A percentile compares a stretch with the other conserved stretches of the same genome.
Evolutionary conservation across 176 grass and related monocot genomes (phyloP).

Genomic region (Zea luxurians): DNA sequence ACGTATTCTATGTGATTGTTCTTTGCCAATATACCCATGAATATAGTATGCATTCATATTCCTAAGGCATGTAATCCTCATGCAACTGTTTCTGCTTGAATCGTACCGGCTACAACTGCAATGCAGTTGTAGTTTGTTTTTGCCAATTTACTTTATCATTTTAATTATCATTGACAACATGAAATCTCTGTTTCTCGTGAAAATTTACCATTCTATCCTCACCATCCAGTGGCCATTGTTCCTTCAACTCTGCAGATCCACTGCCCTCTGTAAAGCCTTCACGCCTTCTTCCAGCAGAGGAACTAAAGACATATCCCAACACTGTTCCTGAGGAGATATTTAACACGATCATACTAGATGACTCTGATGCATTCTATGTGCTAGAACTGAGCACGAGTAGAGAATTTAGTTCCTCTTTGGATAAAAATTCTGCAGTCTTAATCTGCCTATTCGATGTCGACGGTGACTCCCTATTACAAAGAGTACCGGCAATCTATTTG

Average conservation of each 20-base stretch:
- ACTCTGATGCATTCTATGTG: constrained; percentile 66
- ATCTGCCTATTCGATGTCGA: constrained; percentile 64
- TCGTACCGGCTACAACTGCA: not conserved
- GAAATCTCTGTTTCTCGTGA: not conserved
- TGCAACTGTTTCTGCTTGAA: not conserved
- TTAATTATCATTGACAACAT: not conserved
- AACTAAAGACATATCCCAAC: constrained; percentile 46
- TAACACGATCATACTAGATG: constrained; percentile 48
- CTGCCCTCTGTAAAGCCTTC: constrained; percentile 63
- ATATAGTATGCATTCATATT: not conserved
- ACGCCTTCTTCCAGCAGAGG: constrained; percentile 56
- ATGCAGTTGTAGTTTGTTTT: not conserved
- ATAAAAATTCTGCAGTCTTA: constrained; percentile 69
- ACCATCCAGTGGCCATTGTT: constrained; percentile 7
- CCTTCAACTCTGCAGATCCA: constrained; percentile 53
- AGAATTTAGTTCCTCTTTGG: constrained; percentile 74
- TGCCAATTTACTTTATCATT: not conserved
- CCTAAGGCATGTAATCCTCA: not conserved
- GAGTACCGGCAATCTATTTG: constrained; percentile 55
- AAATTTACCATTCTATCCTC: not conserved
- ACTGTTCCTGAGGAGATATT: constrained; percentile 53
- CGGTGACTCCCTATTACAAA: constrained; percentile 71
- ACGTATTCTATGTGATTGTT: not conserved
- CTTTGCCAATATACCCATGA: not conserved
- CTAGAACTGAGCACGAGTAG: constrained; percentile 72